phyloP scores from a whole-genome alignment of 371 early-diverging fungal genomes.

The Globomyces sp. region DNA sequence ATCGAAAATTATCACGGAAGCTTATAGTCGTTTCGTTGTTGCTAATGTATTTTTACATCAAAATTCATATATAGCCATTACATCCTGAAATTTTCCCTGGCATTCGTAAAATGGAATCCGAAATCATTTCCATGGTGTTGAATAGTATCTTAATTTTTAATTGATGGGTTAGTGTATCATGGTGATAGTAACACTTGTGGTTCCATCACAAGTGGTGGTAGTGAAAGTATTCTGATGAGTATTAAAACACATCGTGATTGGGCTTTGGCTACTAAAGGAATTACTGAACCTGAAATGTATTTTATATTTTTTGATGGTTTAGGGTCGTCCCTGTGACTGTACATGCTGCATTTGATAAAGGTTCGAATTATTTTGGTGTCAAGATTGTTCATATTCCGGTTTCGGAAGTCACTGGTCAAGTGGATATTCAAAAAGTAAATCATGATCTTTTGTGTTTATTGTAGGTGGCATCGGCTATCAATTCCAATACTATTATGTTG shows the following conservation, averaged over 20 bases:
- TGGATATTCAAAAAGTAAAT: conserved; percentile 61
- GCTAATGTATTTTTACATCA: conserved; percentile 54
- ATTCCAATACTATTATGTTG: conserved; percentile 87
- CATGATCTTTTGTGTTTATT: too few relatives aligned
- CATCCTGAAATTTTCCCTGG: conserved; percentile 97
- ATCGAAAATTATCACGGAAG: conserved; percentile 69
- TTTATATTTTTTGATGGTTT: conserved; percentile 19
- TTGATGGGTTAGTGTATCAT: conserved; percentile 65
- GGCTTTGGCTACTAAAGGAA: conserved; percentile 68
- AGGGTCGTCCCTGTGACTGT: conserved; percentile 86
- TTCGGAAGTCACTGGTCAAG: conserved; percentile 73
- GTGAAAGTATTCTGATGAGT: conserved; percentile 93
- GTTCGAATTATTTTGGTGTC: conserved; percentile 85
- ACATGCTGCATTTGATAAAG: conserved; percentile 96
- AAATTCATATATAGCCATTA: conserved; percentile 56
- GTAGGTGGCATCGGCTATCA: conserved; percentile 69
- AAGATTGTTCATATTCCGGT: conserved; percentile 81
- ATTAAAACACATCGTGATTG: conserved; percentile 84
- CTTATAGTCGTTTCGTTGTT: conserved; percentile 80
- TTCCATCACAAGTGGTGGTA: conserved; percentile 87
- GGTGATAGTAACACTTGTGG: conserved; percentile 64
- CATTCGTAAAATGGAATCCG: conserved; percentile 93
- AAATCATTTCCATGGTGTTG: conserved; percentile 87
- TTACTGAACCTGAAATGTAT: conserved; percentile 88
- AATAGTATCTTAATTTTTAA: neutral